Conservation (phyloP, 2,329 filamentous ascomycete species). For the Exophiala sp. region DNA sequence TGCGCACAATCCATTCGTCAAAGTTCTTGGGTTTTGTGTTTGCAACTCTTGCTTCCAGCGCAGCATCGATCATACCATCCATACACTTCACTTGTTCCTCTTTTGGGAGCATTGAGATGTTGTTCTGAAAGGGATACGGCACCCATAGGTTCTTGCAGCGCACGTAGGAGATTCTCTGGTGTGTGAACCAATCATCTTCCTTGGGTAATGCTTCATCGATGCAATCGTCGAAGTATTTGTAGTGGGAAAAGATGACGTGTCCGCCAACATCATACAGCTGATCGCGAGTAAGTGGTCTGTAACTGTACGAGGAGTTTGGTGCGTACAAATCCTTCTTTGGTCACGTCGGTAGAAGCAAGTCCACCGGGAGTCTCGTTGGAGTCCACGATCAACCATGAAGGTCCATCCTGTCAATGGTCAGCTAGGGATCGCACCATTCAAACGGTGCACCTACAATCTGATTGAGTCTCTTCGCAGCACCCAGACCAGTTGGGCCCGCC, state of each 20-base stretch:
- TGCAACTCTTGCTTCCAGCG: conserved; percentile 75
- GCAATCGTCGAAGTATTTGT: conserved; percentile 99
- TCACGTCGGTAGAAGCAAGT: conserved; percentile 90
- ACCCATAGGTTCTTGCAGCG: conserved; percentile 96
- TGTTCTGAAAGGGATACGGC: conserved; percentile 99
- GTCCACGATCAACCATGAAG: conserved; percentile 95
- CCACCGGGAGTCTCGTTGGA: conserved; percentile 86
- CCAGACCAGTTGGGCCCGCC: conserved; percentile 92
- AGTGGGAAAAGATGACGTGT: conserved; percentile 98
- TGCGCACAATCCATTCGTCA: conserved; percentile 95
- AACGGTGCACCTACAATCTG: conserved; percentile 67
- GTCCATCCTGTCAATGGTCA: conserved; percentile 59
- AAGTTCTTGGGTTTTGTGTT: conserved; percentile 94
- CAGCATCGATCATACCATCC: conserved; percentile 92
- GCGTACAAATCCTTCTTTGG: conserved; percentile 60
- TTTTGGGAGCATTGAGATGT: conserved; percentile 96
- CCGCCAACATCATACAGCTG: conserved; percentile 98
- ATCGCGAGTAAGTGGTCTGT: conserved; percentile 2
- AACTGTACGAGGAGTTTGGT: neutral
- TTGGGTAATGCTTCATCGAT: conserved; percentile 94
- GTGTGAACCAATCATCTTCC: conserved; percentile 90
- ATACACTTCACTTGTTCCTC: conserved; percentile 93
- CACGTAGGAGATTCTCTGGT: conserved; percentile 98
- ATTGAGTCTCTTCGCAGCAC: conserved; percentile 95
- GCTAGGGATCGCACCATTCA: neutral